phyloP scores from a whole-genome alignment of 345 rosid species.

The Citrus mangshanensis region DNA sequence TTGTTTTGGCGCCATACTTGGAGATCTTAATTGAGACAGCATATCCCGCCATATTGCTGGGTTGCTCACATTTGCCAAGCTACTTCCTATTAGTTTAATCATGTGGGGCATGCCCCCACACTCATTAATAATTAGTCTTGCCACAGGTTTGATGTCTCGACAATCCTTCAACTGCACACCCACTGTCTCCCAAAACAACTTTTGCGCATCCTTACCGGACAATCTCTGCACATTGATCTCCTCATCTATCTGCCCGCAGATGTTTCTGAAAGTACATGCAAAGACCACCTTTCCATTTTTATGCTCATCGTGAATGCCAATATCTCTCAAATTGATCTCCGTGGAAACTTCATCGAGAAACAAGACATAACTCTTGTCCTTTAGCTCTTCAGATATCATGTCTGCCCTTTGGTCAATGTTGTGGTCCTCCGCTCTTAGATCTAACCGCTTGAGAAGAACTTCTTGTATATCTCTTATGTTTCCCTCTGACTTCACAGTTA shows the following conservation, averaged over 20 bases:
- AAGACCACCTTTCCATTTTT: constrained; percentile 16
- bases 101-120: constrained; percentile 14
- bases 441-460: neutral
- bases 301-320: constrained; percentile 9
- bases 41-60: neutral
- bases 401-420: neutral
- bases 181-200: constrained; percentile 10
- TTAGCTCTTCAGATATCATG: constrained; percentile 2
- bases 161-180: neutral
- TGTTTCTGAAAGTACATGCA: constrained; percentile 6
- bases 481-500: neutral
- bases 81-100: constrained; percentile 7
- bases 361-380: neutral
- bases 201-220: constrained; percentile 2
- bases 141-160: neutral
- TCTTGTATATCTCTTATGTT: constrained; percentile 7
- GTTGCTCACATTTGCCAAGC: neutral
- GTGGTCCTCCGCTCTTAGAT: neutral
- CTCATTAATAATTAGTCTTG: constrained; percentile 1
- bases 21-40: neutral
- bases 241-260: neutral
- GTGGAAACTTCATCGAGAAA: constrained; percentile 15
- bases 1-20: neutral
- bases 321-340: neutral
- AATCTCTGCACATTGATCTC: neutral